Base-by-base conservation (phyloP, 2,329 filamentous ascomycete species). In the Ophiostoma tasmaniense region DNA sequence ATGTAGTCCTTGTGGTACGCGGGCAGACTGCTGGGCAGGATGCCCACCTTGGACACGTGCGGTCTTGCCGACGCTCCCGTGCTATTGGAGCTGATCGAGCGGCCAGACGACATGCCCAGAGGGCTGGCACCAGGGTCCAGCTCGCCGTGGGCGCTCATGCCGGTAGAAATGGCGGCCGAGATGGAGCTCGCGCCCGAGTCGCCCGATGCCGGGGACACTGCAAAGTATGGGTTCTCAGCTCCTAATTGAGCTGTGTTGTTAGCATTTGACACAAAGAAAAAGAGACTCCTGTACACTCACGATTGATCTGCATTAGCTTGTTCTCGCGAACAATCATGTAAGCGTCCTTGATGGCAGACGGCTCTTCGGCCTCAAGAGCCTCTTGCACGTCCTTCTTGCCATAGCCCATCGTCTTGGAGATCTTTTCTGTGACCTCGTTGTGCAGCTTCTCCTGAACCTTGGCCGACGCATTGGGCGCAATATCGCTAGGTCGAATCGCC, bases 251-350 rank as follows among this genome's bases (percentile, higher is more conserved):
- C 68, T 69, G 10, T 5, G 5, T 6, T 64, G 37, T 64, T 37
- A 64, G 61, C 25, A 8, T 62, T 0, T 25, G 10, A 25, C 3
- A 35, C 10, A 37, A 10, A 39, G 22, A 45, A 66, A 33, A 50
- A 8, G 5, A 13, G 42, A n/a, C 42, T 17, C 13, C 14, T 42
- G 13, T 17, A 66, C 33, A 87, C 91, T 87, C 83, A 96, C 92
- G 93, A 77, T 93, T 96, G 68, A 89, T 89, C 78, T 93, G 91
- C 93, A 98, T 98, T 77, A 98, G 86, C 78, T 97, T 95, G 77
- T 98, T 98, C 79, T 99, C 95, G 67, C 94, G 88, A 33, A 99
- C 92, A 77, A 99, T 99, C 80, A 97, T 89, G 80, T 98, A 99
- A 1, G 95, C 95, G 79, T 99, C 95, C 80, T 99, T 99, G 83